Evolutionary conservation across 805 yeast genomes (phyloP).

Genomic region (Candida sithepensis): DNA sequence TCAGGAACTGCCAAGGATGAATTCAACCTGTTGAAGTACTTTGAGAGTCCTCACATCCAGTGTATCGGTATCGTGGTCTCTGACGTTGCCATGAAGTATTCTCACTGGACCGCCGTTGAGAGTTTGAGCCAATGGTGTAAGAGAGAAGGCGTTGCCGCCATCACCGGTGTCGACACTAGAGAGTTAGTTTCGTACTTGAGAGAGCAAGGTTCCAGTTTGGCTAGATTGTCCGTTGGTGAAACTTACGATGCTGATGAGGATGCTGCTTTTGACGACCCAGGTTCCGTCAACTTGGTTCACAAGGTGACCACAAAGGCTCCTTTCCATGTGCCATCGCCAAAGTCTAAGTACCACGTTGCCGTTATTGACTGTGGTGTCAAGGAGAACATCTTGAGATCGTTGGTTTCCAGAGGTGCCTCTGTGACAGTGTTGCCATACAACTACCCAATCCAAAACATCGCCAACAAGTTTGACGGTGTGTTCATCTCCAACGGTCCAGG

Average conservation of each 20-base stretch:
- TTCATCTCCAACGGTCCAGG: constrained; percentile 97
- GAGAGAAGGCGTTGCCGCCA: constrained; percentile 93
- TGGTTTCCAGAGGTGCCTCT: constrained; percentile 93
- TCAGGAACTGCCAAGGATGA: constrained; percentile 76
- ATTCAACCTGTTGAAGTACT: constrained; percentile 79
- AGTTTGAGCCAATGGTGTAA: constrained; percentile 93
- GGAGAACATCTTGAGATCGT: constrained; percentile 92
- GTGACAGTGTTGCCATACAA: constrained; percentile 96
- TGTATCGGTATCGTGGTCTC: constrained; percentile 96
- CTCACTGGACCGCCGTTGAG: constrained; percentile 99
- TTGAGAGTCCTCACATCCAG: constrained; percentile 88
- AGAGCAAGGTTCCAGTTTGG: constrained; percentile 94
- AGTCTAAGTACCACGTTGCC: constrained; percentile 72
- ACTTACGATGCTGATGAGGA: constrained; percentile 90
- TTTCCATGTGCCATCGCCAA: constrained; percentile 73
- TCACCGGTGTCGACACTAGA: constrained; percentile 97
- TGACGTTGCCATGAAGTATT: constrained; percentile 89
- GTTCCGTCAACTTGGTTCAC: constrained; percentile 82
- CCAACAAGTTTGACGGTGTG: constrained; percentile 89
- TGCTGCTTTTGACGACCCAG: constrained; percentile 89
- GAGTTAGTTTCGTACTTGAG: constrained; percentile 88
- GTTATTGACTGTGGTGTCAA: constrained; percentile 98
- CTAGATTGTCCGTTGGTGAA: constrained; percentile 84
- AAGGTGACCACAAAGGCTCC: constrained; percentile 95
- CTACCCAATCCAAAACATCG: constrained; percentile 88